Evolutionary conservation across 1,284 basidiomycete genomes (phyloP).

Genomic region (Heterobasidion irregulare): DNA sequence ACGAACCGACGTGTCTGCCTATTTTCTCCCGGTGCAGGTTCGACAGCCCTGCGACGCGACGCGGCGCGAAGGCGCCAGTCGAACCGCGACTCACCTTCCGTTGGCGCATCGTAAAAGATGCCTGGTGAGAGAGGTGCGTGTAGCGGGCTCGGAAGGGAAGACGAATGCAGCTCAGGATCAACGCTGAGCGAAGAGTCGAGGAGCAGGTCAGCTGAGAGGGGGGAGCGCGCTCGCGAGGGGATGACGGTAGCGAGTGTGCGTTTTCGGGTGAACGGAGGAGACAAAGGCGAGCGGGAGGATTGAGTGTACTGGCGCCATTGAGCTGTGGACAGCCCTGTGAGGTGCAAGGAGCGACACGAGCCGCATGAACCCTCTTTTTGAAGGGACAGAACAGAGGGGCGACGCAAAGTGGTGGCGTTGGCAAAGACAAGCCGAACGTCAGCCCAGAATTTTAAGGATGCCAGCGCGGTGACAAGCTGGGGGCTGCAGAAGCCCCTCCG

Average conservation of each 20-base stretch:
- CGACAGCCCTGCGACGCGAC: slow-evolving; percentile 16
- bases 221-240: background rate
- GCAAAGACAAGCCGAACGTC: slow-evolving; percentile 10
- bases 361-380: background rate
- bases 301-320: background rate
- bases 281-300: too few relatives aligned
- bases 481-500: background rate
- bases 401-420: background rate
- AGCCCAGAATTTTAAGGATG: slow-evolving; percentile 7
- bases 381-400: background rate
- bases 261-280: background rate
- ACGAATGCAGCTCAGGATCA: background rate
- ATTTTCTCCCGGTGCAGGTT: background rate
- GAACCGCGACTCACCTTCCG: slow-evolving; percentile 17
- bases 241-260: background rate
- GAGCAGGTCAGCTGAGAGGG: background rate
- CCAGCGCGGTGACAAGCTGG: background rate
- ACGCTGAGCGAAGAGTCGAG: slow-evolving; percentile 4
- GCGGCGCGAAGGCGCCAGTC: slow-evolving; percentile 30
- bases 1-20: slow-evolving; percentile 14
- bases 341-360: background rate
- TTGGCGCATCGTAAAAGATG: background rate
- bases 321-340: too few relatives aligned
- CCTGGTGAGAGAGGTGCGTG: background rate
- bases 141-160: background rate